Evolutionary conservation across 768 basidiomycete genomes (phyloP).

Genomic region (Lentinula guzmanii): DNA sequence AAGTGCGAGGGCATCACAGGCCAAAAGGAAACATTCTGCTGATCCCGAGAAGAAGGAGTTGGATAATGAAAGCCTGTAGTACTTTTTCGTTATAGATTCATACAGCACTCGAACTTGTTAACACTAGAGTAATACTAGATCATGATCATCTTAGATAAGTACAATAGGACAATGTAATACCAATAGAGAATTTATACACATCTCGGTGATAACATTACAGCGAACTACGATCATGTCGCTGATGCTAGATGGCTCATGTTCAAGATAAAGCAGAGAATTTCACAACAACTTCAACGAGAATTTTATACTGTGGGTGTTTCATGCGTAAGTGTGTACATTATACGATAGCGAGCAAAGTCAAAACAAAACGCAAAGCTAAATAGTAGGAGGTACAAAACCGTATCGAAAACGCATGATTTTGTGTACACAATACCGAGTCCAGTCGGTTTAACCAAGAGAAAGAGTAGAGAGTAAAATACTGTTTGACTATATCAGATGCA

Average conservation of each 20-base stretch:
- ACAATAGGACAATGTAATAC: background rate
- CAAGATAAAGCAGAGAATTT: no score
- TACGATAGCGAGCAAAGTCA: background rate
- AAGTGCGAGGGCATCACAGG: conserved; percentile 8
- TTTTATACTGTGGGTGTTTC: no score
- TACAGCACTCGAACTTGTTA: background rate
- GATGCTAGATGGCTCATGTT: no score
- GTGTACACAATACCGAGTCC: background rate
- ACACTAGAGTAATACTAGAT: background rate
- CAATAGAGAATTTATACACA: background rate
- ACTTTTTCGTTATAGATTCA: no score
- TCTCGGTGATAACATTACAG: background rate
- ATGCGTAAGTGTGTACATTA: background rate
- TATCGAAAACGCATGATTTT: background rate
- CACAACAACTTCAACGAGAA: no score
- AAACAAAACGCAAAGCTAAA: background rate
- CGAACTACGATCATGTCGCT: background rate
- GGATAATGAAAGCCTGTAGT: background rate
- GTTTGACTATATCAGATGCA: background rate
- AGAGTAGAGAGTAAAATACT: background rate
- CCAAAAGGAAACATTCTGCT: conserved; percentile 1
- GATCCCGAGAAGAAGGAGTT: background rate
- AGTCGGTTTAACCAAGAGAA: background rate
- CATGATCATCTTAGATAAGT: background rate
- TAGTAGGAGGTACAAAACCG: background rate